Evolutionary conservation across 768 basidiomycete genomes (phyloP), one percentile per base, ranked within the genome.

Genomic region (Tricholoma saponaceum): DNA sequence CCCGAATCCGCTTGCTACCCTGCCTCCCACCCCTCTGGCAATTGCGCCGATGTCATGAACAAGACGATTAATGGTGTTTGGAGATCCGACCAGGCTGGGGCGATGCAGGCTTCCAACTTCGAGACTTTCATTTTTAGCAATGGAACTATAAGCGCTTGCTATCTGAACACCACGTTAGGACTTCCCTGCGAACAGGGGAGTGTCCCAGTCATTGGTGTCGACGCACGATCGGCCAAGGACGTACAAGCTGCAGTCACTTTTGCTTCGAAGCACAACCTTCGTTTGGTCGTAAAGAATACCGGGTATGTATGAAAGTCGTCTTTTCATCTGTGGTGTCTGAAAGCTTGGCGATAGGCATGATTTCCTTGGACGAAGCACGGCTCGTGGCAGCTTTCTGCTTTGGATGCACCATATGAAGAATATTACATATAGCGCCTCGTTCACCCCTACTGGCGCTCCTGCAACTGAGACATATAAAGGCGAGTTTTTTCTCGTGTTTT

Each of bases 91-190:
- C 70, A 73, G 33, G 63, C 78, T 14, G 79, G 79, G 0, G 69
- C 74, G 2, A 70, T 77, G 70, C 70, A 80, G 50, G 43, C 62
- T 4, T 49, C 60, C 20, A 70, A 69, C 54, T 69, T 66, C 51
- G 70, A 72, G 51, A 64, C 64, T 37, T 75, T 62, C 55, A 61
- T 67, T 1, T 76, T 70, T 18, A 60, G 43, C 18, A 81, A 80
- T 62, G 79, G 76, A 30, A 81, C 77, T 46, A 77, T 81, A 47
- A 75, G 75, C 59, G 75, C 72, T 1, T 86, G 83, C 73, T 82
- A 80, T 33, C 57, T 83, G 43, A 75, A 83, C 55, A 76, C 75
- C 0, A 66, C 70, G 0, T 62, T 76, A 0, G 75, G 73, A 3
- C 46, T 70, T 16, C 70, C 76, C 4, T 82, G 80, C 57, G 64